phyloP scores from a whole-genome alignment of 345 rosid genomes.

The Salix purpurea region DNA sequence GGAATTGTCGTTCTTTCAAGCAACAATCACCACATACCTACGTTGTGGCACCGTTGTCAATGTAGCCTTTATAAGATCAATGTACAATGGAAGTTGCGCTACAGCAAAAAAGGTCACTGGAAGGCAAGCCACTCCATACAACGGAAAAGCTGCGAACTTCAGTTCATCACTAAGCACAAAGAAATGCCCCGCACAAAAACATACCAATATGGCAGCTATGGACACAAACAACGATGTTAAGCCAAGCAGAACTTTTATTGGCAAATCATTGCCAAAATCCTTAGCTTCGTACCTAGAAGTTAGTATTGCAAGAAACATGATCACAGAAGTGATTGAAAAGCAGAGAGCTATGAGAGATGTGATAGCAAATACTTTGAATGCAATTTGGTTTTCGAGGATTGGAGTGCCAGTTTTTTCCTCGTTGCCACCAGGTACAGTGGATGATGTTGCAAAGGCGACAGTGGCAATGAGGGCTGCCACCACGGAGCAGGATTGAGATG shows the following conservation, averaged over 20 bases:
- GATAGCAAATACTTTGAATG: slow-evolving; percentile 21
- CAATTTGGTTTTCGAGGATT: slow-evolving; percentile 1
- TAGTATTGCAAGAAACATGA: slow-evolving; percentile 27
- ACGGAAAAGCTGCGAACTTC: slow-evolving; percentile 33
- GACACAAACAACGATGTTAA: slow-evolving; percentile 19
- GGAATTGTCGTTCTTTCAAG: background rate
- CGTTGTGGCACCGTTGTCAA: slow-evolving; percentile 42
- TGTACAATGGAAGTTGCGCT: slow-evolving; percentile 45
- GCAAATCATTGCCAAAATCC: slow-evolving; percentile 12
- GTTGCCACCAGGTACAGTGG: slow-evolving; percentile 33
- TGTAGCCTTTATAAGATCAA: slow-evolving; percentile 40
- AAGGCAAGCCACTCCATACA: slow-evolving; percentile 42
- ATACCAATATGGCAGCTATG: slow-evolving; percentile 25
- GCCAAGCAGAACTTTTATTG: slow-evolving; percentile 16
- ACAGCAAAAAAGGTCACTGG: slow-evolving; percentile 43
- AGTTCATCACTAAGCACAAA: slow-evolving; percentile 39
- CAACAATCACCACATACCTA: slow-evolving; percentile 5
- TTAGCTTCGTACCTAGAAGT: slow-evolving; percentile 21
- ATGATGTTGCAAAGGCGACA: slow-evolving; percentile 47
- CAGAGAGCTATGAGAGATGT: slow-evolving; percentile 25
- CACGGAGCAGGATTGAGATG: slow-evolving; percentile 50
- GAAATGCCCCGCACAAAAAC: slow-evolving; percentile 56
- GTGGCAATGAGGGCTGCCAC: slow-evolving; percentile 57
- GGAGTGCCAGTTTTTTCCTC: background rate
- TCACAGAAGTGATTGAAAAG: slow-evolving; percentile 21